These are phyloP conservation scores for Nyctanthes arbortristis DNA, from an alignment of 257 asterid genomes.

Conservation along the genomic window DNA sequence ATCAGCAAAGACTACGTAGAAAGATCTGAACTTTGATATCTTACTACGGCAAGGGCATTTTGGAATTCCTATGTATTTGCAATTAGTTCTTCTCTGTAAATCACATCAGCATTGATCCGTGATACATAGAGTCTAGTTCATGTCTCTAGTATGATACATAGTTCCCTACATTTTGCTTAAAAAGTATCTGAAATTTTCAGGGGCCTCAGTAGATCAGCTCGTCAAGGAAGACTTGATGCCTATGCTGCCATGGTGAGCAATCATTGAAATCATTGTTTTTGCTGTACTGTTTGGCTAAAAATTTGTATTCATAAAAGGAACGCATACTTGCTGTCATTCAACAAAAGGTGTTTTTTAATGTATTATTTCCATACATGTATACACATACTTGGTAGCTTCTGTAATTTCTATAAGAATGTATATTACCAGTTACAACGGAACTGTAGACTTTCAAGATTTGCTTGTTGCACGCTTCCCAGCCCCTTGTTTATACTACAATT, in stretches of 20 bases:
- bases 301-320: not conserved
- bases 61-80: not conserved
- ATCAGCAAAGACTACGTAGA: too few relatives aligned
- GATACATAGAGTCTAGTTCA: too few relatives aligned
- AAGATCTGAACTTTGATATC: too few relatives aligned
- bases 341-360: not conserved
- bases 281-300: not conserved
- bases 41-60: not conserved
- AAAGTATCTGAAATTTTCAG: slow-evolving; percentile 30
- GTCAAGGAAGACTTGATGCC: slow-evolving; percentile 66
- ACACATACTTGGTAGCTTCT: too few relatives aligned
- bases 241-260: slow-evolving; percentile 79
- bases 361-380: not conserved
- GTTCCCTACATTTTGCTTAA: not conserved
- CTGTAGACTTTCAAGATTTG: too few relatives aligned
- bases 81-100: not conserved
- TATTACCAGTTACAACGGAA: too few relatives aligned
- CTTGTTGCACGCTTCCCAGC: too few relatives aligned
- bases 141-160: too few relatives aligned
- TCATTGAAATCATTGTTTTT: not conserved
- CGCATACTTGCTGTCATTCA: not conserved
- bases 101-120: not conserved
- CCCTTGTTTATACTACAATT: too few relatives aligned
- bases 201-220: slow-evolving; percentile 61
- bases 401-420: too few relatives aligned